These are phyloP conservation scores for Lentinus tigrinus DNA, from an alignment of 768 basidiomycete species.

Conservation along the genomic window DNA sequence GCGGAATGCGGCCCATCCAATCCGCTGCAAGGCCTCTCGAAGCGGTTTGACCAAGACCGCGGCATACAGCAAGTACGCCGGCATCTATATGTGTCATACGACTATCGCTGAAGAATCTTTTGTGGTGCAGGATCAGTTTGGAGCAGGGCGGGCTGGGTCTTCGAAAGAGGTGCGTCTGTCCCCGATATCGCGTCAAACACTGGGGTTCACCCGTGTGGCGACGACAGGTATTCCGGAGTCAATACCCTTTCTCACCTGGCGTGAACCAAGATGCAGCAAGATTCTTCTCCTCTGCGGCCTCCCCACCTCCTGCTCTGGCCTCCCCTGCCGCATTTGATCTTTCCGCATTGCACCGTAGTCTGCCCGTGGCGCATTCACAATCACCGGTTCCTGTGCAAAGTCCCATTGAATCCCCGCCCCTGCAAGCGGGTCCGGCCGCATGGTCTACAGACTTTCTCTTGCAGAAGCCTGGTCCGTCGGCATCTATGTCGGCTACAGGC, in stretches of 20 bases:
- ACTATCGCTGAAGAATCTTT: background rate
- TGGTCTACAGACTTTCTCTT: conserved; percentile 68
- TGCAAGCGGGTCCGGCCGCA: conserved; percentile 32
- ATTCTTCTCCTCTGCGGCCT: conserved; percentile 52
- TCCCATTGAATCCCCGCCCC: conserved; percentile 20
- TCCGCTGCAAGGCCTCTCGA: conserved; percentile 75
- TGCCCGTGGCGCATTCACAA: conserved; percentile 36
- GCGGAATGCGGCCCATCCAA: conserved; percentile 87
- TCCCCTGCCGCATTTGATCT: conserved; percentile 54
- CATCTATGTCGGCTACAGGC: background rate
- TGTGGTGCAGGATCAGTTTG: conserved; percentile 63
- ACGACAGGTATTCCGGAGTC: conserved; percentile 61
- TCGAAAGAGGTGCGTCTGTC: conserved; percentile 55
- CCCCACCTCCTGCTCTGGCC: conserved; percentile 31
- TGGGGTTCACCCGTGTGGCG: background rate
- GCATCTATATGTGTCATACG: background rate
- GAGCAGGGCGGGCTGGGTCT: conserved; percentile 55
- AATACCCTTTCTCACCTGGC: conserved; percentile 38
- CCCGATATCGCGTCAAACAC: conserved; percentile 7
- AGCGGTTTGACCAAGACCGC: conserved; percentile 76
- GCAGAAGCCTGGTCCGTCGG: conserved; percentile 27
- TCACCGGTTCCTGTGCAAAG: conserved; percentile 19
- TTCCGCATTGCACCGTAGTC: conserved; percentile 47
- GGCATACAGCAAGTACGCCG: conserved; percentile 71
- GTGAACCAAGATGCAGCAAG: conserved; percentile 65